Conservation (phyloP, 176 grass and related monocot species). For the Rhynchospora tenuis region DNA sequence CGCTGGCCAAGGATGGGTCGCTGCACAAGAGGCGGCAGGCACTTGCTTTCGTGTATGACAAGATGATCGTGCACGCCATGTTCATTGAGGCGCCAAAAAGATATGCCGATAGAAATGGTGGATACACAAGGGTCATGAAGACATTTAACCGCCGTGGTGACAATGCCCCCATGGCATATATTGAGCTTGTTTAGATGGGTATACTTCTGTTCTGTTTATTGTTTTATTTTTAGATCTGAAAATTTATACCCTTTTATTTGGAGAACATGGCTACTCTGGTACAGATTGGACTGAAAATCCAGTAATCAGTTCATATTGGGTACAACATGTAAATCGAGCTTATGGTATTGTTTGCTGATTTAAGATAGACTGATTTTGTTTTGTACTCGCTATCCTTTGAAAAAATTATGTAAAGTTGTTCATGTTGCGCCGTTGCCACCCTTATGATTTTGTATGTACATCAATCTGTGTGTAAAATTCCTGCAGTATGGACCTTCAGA, state of each 20-base stretch:
- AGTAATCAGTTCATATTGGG: not conserved
- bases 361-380: not conserved
- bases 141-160: constrained; percentile 80
- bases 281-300: not conserved
- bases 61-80: constrained; percentile 74
- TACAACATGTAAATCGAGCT: not conserved
- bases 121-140: constrained; percentile 83
- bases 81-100: constrained; percentile 76
- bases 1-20: constrained; percentile 77
- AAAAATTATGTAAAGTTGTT: not conserved
- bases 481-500: not conserved
- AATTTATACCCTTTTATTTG: not conserved
- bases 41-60: constrained; percentile 82
- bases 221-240: not conserved
- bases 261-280: not conserved
- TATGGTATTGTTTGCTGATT: not conserved
- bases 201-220: not conserved
- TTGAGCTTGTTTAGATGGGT: constrained; percentile 84
- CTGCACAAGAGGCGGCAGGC: constrained; percentile 96
- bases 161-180: constrained; percentile 91
- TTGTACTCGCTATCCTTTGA: not conserved
- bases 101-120: constrained; percentile 77
- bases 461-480: not conserved
- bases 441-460: too few species aligned
- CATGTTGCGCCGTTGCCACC: too few species aligned